Percentiles rank a stretch among this genome's conserved stretches.
These are phyloP conservation scores for Chenopodium quinoa DNA, from an alignment of 148 eudicot species.

Conservation along the genomic window DNA sequence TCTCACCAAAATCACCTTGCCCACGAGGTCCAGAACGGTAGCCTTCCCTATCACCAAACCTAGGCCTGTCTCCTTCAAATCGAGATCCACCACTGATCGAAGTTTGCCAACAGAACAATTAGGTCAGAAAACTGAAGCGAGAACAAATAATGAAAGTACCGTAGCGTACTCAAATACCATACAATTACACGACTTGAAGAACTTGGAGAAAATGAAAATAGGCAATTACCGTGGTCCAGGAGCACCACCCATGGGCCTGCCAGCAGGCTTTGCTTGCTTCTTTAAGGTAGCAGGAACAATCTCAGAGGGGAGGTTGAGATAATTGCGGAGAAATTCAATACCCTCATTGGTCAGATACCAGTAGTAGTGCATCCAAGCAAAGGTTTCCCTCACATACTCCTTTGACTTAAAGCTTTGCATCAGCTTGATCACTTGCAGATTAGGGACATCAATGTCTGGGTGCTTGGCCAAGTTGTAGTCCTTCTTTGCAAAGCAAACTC, in stretches of 20 bases:
- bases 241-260: conserved; percentile 58
- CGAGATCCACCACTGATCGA: conserved; percentile 68
- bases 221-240: conserved; percentile 63
- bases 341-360: conserved; percentile 93
- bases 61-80: conserved; percentile 79
- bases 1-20: conserved; percentile 83
- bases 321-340: conserved; percentile 83
- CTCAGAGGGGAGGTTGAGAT: conserved; percentile 89
- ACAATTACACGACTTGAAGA: background rate
- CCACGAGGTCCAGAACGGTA: conserved; percentile 85
- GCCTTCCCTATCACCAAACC: conserved; percentile 77
- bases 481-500: conserved; percentile 81
- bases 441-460: conserved; percentile 74
- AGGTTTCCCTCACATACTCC: conserved; percentile 87
- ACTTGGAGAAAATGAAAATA: conserved; percentile 12
- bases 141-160: background rate
- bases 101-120: background rate
- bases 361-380: conserved; percentile 97
- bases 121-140: background rate
- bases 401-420: conserved; percentile 83
- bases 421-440: conserved; percentile 74
- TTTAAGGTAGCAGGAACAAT: conserved; percentile 89
- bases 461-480: conserved; percentile 78
- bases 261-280: conserved; percentile 73
- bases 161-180: too few relatives aligned